phyloP scores from a whole-genome alignment of 192 early-diverging fungal genomes.

The Coemansia sp. region DNA sequence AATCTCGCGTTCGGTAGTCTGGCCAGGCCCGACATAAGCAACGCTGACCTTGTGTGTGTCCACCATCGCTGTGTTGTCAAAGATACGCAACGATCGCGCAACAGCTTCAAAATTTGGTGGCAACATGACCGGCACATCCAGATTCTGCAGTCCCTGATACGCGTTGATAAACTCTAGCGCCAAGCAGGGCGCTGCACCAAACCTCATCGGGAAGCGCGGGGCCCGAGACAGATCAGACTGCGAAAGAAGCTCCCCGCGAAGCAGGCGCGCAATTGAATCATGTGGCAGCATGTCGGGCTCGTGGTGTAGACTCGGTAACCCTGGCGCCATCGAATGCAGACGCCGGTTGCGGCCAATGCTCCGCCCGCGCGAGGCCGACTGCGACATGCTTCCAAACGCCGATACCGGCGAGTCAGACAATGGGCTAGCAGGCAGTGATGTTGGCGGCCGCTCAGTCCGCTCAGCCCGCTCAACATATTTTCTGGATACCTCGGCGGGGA shows the following conservation, averaged over 20 bases:
- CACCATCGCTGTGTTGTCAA: constrained; percentile 86
- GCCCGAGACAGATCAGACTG: constrained; percentile 16
- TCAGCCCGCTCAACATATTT: constrained; percentile 31
- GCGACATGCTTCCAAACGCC: constrained; percentile 26
- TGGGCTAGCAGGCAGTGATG: constrained; percentile 22
- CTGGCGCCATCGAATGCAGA: constrained; percentile 19
- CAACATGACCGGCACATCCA: constrained; percentile 60
- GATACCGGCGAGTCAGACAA: constrained; percentile 49
- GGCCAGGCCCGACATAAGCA: constrained; percentile 83
- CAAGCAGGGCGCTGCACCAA: constrained; percentile 41
- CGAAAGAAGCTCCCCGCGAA: constrained; percentile 37
- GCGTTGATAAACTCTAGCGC: constrained; percentile 54
- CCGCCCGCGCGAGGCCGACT: constrained; percentile 26
- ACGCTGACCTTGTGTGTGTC: constrained; percentile 97
- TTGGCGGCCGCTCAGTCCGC: constrained; percentile 5
- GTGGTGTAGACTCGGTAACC: neutral
- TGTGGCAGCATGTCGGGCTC: constrained; percentile 28
- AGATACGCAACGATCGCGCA: constrained; percentile 70
- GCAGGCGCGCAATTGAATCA: constrained; percentile 34
- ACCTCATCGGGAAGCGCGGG: constrained; percentile 32
- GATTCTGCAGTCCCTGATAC: constrained; percentile 68
- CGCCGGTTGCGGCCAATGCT: constrained; percentile 39
- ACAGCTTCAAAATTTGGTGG: constrained; percentile 74
- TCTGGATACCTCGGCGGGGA: constrained; percentile 38
- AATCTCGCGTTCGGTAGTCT: constrained; percentile 84